Base-by-base conservation (phyloP, 2,329 filamentous ascomycete species). In the Fusarium phyllophilum region DNA sequence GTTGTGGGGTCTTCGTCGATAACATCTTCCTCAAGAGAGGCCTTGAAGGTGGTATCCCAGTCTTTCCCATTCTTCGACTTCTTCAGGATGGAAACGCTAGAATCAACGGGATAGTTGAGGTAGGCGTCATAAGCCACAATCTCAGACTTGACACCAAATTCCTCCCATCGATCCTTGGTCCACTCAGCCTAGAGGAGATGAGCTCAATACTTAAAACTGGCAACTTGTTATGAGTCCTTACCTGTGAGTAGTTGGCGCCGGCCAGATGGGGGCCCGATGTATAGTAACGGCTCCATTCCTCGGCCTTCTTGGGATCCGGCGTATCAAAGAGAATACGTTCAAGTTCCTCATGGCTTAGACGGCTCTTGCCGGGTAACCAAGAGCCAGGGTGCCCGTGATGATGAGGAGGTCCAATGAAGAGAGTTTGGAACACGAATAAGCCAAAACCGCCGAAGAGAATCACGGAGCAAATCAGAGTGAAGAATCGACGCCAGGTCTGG, bases 1-100 rank as follows among this genome's bases (percentile, higher is more conserved):
- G 91, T 94, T 0, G 95, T 97, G 7, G 91, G 89, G 80, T 99
- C 96, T 59, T 97, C 92, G 0, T 94, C 88, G 10, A 98, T 85
- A 5, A 96, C 88, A 79, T 97, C 94, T 82, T 99, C 96, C 76
- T 93, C 90, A 45, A 98, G 84, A 3, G 90, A 91, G 1, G 95
- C 96, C 79, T 95, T 91, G 78, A 92, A 97, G n/a, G 89, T 86
- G 34, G 95, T 87, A 59, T 89, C 86, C 86, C 90, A 92, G 8
- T 79, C 76, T 18, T 76, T 73, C 9, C 80, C 76, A 2, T 82
- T 76, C 33, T 80, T 77, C 3, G 80, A 75, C 75, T 82, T 79
- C 78, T 89, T 85, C 58, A 94, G 83, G 36, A 95, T 82, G 17
- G 91, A 91, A 65, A 96, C 83, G 33, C 91, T 87, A 78, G 94